phyloP scores from a whole-genome alignment of 2,329 filamentous ascomycete genomes.

The Colletotrichum musae region DNA sequence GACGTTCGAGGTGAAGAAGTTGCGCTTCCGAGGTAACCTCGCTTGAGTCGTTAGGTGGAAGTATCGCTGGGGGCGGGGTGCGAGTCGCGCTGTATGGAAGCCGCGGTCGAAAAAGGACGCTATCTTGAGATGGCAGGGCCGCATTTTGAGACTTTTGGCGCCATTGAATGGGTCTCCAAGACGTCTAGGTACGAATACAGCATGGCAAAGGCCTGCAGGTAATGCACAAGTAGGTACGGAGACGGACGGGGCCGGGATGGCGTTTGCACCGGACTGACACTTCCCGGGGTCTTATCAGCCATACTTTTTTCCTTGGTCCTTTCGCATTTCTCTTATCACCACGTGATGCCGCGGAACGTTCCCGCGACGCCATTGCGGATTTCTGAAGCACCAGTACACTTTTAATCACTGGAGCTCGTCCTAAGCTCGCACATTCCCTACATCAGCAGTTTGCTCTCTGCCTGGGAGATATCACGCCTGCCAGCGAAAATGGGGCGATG shows the following conservation, averaged over 20 bases:
- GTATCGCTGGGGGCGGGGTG: conserved; percentile 46
- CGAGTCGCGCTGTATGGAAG: conserved; percentile 27
- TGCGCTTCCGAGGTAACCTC: conserved; percentile 67
- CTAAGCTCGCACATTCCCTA: too few relatives aligned
- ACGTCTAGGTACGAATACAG: too few relatives aligned
- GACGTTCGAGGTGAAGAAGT: conserved; percentile 77
- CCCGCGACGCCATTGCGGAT: too few relatives aligned
- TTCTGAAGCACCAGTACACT: too few relatives aligned
- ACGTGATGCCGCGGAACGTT: conserved; percentile 21
- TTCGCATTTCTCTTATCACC: conserved; percentile 24
- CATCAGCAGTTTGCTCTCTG: too few relatives aligned
- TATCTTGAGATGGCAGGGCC: conserved; percentile 32
- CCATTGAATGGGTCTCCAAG: conserved; percentile 23
- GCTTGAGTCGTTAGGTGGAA: conserved; percentile 64
- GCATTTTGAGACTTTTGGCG: conserved; percentile 30
- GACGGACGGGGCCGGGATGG: background rate
- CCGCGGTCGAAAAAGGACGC: conserved; percentile 35
- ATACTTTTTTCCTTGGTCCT: background rate
- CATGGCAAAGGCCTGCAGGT: too few relatives aligned
- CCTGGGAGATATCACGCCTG: conserved; percentile 1
- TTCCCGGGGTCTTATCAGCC: background rate
- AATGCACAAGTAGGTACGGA: too few relatives aligned
- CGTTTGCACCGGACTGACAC: background rate
- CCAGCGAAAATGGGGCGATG: conserved; percentile 41
- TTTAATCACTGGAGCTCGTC: too few relatives aligned